A percentile compares a stretch with the other conserved stretches of the same genome.
phyloP scores from a whole-genome alignment of 768 basidiomycete species.

The Melanogaster broomeanus region DNA sequence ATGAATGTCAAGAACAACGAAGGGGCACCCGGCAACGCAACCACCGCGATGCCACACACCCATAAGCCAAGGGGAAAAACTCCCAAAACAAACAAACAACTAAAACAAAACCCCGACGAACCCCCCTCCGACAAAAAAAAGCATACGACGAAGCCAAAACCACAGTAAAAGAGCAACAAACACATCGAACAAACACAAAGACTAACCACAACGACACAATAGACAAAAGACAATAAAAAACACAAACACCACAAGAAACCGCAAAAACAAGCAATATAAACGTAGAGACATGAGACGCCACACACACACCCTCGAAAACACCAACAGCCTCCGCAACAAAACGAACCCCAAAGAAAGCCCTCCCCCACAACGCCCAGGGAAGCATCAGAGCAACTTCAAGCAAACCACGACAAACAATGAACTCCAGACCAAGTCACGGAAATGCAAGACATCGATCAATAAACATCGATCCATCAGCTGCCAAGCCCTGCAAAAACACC shows the following conservation, averaged over 20 bases:
- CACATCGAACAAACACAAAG: not conserved
- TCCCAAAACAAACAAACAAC: constrained; percentile 10
- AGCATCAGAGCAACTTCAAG: constrained; percentile 75
- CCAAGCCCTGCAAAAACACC: constrained; percentile 83
- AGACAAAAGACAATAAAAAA: constrained; percentile 1
- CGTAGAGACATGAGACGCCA: constrained; percentile 51
- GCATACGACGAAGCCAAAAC: not conserved
- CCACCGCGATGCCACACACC: constrained; percentile 1
- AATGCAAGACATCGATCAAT: constrained; percentile 91
- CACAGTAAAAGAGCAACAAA: too few species aligned
- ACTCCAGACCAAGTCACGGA: constrained; percentile 89
- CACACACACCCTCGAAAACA: constrained; percentile 77
- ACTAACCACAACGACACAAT: not conserved
- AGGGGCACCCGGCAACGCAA: not conserved
- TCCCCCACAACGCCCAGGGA: constrained; percentile 86
- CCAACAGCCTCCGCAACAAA: constrained; percentile 92
- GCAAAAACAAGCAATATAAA: too few species aligned
- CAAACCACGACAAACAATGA: constrained; percentile 83
- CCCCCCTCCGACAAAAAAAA: constrained; percentile 9
- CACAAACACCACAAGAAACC: not conserved
- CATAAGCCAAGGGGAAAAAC: constrained; percentile 7
- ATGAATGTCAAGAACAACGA: constrained; percentile 34
- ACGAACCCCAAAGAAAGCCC: constrained; percentile 90
- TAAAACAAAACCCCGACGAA: too few species aligned
- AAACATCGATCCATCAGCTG: constrained; percentile 74